phyloP scores from a whole-genome alignment of 2,329 filamentous ascomycete genomes.

The Stachybotrys elegans region DNA sequence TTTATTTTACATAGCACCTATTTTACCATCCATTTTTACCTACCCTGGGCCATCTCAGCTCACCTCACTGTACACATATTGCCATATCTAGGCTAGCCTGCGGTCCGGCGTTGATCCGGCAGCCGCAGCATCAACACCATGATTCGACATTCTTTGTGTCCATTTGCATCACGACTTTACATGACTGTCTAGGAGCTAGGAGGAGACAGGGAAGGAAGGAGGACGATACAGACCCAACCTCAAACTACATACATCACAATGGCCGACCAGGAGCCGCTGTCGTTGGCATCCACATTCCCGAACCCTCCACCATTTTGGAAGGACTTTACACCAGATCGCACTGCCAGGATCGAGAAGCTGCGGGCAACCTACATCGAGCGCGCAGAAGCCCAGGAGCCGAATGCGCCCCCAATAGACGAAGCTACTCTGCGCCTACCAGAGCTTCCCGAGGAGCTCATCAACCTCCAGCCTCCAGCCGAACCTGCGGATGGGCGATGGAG shows the following conservation, averaged over 20 bases:
- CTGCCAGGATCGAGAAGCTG: conserved; percentile 48
- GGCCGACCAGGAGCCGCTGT: conserved; percentile 48
- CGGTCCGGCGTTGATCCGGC: too few species aligned
- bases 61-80: too few species aligned
- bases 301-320: conserved; percentile 87
- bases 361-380: conserved; percentile 32
- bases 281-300: conserved; percentile 67
- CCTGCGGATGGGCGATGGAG: conserved; percentile 67
- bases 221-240: too few species aligned
- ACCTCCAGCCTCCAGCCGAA: conserved; percentile 75
- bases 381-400: conserved; percentile 10
- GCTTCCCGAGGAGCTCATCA: conserved; percentile 66
- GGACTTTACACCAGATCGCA: conserved; percentile 74
- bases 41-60: too few species aligned
- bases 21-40: too few species aligned
- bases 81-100: too few species aligned
- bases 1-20: too few species aligned
- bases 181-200: too few species aligned
- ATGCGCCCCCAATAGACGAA: conserved; percentile 10
- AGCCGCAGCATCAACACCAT: too few species aligned
- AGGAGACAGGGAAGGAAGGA: too few species aligned
- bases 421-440: conserved; percentile 32
- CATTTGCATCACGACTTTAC: too few species aligned
- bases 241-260: conserved; percentile 40
- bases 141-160: too few species aligned